These are phyloP conservation scores for Suhomyces prunicola DNA, from an alignment of 805 yeast genomes.

Conservation along the genomic window DNA sequence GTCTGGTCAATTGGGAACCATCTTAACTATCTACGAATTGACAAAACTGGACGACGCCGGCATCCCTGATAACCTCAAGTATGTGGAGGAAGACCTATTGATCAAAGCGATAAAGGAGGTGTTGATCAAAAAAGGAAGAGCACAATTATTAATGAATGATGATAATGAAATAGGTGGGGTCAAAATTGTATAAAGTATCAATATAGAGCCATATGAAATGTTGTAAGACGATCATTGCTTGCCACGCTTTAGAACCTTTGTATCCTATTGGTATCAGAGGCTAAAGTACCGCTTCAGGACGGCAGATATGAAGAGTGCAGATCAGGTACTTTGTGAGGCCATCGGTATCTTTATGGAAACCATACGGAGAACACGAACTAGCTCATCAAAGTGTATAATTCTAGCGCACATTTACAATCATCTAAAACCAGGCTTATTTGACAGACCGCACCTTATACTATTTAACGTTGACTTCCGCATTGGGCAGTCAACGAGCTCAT, in stretches of 20 bases:
- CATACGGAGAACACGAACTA: neutral
- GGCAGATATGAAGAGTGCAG: conserved; percentile 7
- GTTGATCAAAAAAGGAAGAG: conserved; percentile 66
- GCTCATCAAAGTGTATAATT: conserved; percentile 9
- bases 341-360: neutral
- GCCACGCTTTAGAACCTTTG: neutral
- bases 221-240: neutral
- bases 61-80: conserved; percentile 54
- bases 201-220: neutral
- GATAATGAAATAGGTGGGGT: conserved; percentile 72
- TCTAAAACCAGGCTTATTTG: neutral
- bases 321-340: conserved; percentile 8
- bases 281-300: neutral
- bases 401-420: conserved; percentile 4
- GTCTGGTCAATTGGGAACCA: conserved; percentile 74
- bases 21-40: conserved; percentile 80
- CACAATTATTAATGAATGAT: conserved; percentile 67
- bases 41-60: conserved; percentile 60
- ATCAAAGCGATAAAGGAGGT: conserved; percentile 49
- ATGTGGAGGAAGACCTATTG: conserved; percentile 57
- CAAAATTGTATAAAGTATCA: conserved; percentile 49
- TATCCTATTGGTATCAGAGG: conserved; percentile 3
- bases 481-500: conserved; percentile 15
- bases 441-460: neutral
- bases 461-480: conserved; percentile 8